Base-by-base conservation (phyloP, 352 stramenopile genomes). In the Aphanomyces stellatus region DNA sequence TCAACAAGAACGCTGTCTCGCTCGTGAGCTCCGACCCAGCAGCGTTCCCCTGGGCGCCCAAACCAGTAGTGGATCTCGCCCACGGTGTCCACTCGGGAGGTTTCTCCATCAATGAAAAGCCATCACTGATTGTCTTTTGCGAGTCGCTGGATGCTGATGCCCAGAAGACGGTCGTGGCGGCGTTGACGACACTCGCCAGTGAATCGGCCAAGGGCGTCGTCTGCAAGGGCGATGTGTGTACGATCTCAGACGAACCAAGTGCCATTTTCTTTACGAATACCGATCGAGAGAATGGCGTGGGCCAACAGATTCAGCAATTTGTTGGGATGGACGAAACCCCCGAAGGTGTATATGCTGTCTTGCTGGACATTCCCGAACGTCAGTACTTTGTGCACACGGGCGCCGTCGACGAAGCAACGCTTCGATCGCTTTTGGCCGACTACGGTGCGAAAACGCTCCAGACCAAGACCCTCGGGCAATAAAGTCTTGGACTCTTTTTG, bases 241-340 rank as follows among this genome's bases (percentile, higher is more conserved):
- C 43, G 17, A 15, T 28, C 7, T 41, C 30, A 25, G 57, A 65
- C 57, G 57, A 65, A 33, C 57, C 57, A 1, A 11, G 10, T 13
- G 57, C 56, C 27, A 51, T 65, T 22, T 65, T 65, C 57, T 65
- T 65, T 34, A 65, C 40, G 25, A 51, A 25, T 28, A 65, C 59
- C 25, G 22, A 24, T 19, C n/a, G n/a, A 19, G 37, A 35, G 6
- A 57, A 13, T n/a, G 43, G 40, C 43, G 19, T 65, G 33, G 57
- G 28, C 43, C 33, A 65, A 13, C 40, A 30, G 10, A 28, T 65
- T 28, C 57, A 51, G 10, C 7, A 65, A 7, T 25, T 65, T 22
- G 35, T 28, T 28, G 53, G 53, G 11, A 4, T 37, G 25, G n/a
- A 25, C 25, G 35, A 65, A 24, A 19, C 5, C 25, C 19, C 27